Evolutionary conservation across 176 grass and related monocot species (phyloP), one percentile per base, ranked within the genome.

Genomic region (Oryza brachyantha): DNA sequence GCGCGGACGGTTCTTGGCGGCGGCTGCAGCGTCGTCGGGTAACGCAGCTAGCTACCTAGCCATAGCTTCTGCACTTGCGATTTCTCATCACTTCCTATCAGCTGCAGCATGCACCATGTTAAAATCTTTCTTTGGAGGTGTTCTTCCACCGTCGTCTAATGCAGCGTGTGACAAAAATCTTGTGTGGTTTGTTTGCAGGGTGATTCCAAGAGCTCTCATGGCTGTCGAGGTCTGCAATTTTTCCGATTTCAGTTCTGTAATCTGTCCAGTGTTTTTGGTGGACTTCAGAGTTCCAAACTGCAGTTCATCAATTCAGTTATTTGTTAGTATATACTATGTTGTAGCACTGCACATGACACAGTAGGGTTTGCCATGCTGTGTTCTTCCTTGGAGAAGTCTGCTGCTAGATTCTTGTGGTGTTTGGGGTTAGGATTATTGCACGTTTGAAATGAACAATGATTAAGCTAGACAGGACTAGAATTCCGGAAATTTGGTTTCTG

Each of bases 181-280:
- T 24, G 9, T 48, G 65, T 39, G 34, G 25, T 79, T 63, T 64
- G 12, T 66, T 37, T 22, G 52, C 79, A 97, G 93, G 76, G 85
- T 93, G 21, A 97, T 97, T 81, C 90, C 93, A n/a, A 86, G 86
- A 90, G 90, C 90, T 79, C 93, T 97, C 45, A 86, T 93, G 88
- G 68, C 90, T 39, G 62, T 93, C 24, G 90, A 97, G 93, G 93
- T 97, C 5, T 54, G 69, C 0, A 29, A 5, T 67, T 41, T 46
- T 28, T 4, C 22, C 7, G 5, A 34, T 42, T 24, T n/a, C n/a
- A n/a, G n/a, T n/a, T n/a, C n/a, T 1, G 5, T 5, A 0, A 46
- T 60, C 13, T 36, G 10, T 74, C 35, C 9, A 62, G 35, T 25
- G 27, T 67, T 38, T 39, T 26, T 43, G 32, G 13, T 27, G 2